phyloP scores from a whole-genome alignment of 2,329 filamentous ascomycete genomes.

The Talaromyces sp. region DNA sequence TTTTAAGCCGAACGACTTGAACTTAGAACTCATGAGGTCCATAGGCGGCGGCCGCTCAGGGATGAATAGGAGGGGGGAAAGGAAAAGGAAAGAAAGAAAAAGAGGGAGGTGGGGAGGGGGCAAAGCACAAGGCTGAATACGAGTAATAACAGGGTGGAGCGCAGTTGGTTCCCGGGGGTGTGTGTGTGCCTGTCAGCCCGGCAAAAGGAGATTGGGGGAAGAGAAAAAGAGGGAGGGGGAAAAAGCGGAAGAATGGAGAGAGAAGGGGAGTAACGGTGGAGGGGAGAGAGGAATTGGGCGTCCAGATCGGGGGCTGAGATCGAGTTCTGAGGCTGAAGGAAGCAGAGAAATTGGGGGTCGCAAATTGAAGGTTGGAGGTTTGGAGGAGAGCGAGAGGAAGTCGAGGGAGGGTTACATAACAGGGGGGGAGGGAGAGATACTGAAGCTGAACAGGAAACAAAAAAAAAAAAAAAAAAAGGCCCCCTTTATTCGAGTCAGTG shows the following conservation, averaged over 20 bases:
- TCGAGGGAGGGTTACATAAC: too few relatives aligned
- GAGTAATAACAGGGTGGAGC: constrained; percentile 13
- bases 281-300: constrained; percentile 4
- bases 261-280: constrained; percentile 14
- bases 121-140: constrained; percentile 19
- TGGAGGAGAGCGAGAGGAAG: background rate
- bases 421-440: too few relatives aligned
- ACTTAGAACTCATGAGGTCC: constrained; percentile 56
- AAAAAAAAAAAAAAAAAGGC: too few relatives aligned
- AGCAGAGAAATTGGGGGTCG: background rate
- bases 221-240: constrained; percentile 5
- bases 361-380: background rate
- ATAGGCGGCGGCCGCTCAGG: constrained; percentile 34
- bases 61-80: constrained; percentile 2
- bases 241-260: too few relatives aligned
- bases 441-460: too few relatives aligned
- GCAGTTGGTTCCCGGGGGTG: background rate
- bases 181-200: constrained; percentile 12
- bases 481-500: too few relatives aligned
- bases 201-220: constrained; percentile 8
- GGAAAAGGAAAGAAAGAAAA: constrained; percentile 14
- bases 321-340: constrained; percentile 7
- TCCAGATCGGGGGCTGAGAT: background rate
- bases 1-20: constrained; percentile 54
- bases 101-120: constrained; percentile 10